Percentiles rank a stretch among this genome's conserved stretches.
These are phyloP conservation scores for Capsicum rhomboideum DNA, from an alignment of 257 asterid species.

Conservation along the genomic window DNA sequence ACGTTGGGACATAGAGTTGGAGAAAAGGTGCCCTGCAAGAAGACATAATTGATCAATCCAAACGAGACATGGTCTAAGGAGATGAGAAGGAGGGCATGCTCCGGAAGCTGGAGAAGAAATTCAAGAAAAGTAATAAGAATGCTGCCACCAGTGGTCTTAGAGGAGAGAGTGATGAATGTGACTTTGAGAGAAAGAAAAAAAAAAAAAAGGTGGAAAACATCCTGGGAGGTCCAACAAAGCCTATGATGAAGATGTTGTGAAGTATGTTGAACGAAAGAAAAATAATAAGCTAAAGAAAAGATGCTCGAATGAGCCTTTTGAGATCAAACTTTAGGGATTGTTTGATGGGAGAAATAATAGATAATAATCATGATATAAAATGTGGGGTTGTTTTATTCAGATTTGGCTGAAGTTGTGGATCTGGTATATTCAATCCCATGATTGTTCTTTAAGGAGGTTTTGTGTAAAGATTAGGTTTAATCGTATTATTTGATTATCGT, in stretches of 20 bases:
- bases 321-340: too few relatives aligned
- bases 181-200: neutral
- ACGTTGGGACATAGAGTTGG: too few relatives aligned
- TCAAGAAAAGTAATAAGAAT: neutral
- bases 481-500: too few relatives aligned
- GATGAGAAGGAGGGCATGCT: neutral
- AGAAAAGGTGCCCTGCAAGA: neutral
- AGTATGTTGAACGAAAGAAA: neutral
- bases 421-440: too few relatives aligned
- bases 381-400: too few relatives aligned
- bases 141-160: neutral
- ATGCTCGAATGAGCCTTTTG: neutral
- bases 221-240: neutral
- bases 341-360: too few relatives aligned
- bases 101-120: neutral
- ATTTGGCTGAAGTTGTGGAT: too few relatives aligned
- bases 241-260: neutral
- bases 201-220: neutral
- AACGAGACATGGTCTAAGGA: neutral
- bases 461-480: too few relatives aligned
- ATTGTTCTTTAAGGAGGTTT: too few relatives aligned
- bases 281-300: neutral
- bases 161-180: neutral
- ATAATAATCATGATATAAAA: too few relatives aligned
- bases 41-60: neutral